These are phyloP conservation scores for Cystofilobasidium capitatum DNA, from an alignment of 768 basidiomycete species.

Conservation along the genomic window DNA sequence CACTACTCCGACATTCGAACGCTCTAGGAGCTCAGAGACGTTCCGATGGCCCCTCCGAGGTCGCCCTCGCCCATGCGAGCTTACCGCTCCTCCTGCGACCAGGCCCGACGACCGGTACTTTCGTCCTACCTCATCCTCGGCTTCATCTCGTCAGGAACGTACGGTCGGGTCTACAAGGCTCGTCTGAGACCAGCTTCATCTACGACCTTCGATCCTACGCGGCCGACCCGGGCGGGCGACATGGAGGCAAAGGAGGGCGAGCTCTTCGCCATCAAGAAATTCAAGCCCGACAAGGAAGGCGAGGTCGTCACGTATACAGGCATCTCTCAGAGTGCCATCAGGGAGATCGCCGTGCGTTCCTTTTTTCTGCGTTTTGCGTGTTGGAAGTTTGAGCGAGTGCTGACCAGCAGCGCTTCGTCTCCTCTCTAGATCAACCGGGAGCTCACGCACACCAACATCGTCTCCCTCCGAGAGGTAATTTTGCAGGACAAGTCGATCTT, in stretches of 20 bases:
- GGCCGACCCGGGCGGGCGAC: conserved; percentile 52
- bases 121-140: conserved; percentile 42
- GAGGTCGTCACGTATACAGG: conserved; percentile 92
- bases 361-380: too few species aligned
- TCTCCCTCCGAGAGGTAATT: conserved; percentile 85
- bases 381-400: background rate
- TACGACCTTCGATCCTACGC: conserved; percentile 30
- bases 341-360: conserved; percentile 79
- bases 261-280: conserved; percentile 96
- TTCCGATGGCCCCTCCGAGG: background rate
- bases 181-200: conserved; percentile 29
- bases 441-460: conserved; percentile 81
- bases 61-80: conserved; percentile 56
- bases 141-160: conserved; percentile 96
- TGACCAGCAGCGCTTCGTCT: background rate
- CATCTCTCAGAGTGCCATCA: conserved; percentile 91
- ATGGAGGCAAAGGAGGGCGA: conserved; percentile 49
- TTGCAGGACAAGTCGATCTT: conserved; percentile 97
- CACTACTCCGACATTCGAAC: too few species aligned
- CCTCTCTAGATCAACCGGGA: conserved; percentile 68
- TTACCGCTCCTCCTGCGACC: conserved; percentile 72
- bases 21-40: too few species aligned
- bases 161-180: conserved; percentile 98
- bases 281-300: conserved; percentile 99
- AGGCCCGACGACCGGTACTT: conserved; percentile 44